These are phyloP conservation scores for Solanum chmielewskii DNA, from an alignment of 257 asterid species.

Conservation along the genomic window DNA sequence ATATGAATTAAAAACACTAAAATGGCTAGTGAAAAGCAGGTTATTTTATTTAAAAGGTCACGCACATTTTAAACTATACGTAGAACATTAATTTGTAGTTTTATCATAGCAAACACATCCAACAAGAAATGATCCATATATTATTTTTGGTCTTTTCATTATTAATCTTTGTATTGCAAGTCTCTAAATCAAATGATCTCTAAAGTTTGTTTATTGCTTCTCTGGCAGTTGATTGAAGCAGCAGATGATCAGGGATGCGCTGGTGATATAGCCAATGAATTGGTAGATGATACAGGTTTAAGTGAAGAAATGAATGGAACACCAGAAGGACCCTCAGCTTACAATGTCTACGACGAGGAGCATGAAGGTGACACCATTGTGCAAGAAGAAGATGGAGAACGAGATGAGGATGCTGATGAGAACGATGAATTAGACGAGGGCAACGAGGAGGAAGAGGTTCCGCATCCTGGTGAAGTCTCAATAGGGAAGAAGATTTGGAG, in stretches of 20 bases:
- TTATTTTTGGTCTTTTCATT: neutral
- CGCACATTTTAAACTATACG: neutral
- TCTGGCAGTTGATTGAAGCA: slow-evolving; percentile 32
- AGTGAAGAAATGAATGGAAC: slow-evolving; percentile 58
- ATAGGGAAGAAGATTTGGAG: slow-evolving; percentile 92
- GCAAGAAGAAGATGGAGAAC: neutral
- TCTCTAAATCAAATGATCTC: neutral
- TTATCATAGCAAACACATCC: neutral
- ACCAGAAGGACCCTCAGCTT: slow-evolving; percentile 15
- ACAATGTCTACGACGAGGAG: slow-evolving; percentile 10
- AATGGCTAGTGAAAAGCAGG: neutral
- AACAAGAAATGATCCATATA: neutral
- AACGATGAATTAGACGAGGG: slow-evolving; percentile 28
- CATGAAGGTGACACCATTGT: neutral
- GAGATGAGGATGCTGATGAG: neutral
- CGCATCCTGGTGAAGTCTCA: slow-evolving; percentile 85
- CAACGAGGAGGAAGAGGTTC: slow-evolving; percentile 45
- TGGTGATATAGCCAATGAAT: slow-evolving; percentile 13
- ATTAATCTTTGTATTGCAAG: neutral
- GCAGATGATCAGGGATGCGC: slow-evolving; percentile 19
- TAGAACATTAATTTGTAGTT: neutral
- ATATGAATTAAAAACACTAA: neutral
- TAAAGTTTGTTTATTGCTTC: neutral
- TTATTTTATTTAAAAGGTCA: neutral
- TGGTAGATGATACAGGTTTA: slow-evolving; percentile 11